Base-by-base conservation (phyloP, 2,329 filamentous ascomycete species). In the Cytospora piceicola region DNA sequence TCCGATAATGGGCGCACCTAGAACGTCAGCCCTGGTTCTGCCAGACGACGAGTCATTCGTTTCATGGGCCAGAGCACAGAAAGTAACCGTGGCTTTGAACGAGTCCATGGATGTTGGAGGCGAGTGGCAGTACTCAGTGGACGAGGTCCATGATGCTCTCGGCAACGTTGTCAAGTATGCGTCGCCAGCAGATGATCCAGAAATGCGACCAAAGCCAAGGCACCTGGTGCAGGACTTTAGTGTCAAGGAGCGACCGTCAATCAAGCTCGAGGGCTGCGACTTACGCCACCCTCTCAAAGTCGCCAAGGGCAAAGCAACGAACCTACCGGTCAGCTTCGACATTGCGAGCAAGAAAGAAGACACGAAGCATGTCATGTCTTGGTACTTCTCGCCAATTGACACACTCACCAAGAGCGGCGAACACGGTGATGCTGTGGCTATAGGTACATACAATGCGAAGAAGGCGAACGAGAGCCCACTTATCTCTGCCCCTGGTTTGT, bases 121-220 rank as follows among this genome's bases (percentile, higher is more conserved):
- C 20, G 84, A 88, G 61, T 98, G 94, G 94, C 84, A 90, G 67
- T 99, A 98, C 75, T 89, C 90, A 1, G 88, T 99, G 61, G 92
- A 97, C 71, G 92, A 97, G 76, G 92, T 99, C 11, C 88, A 92
- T 67, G 95, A 99, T 79, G 94, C 88, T 2, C 90, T 94, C 70
- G 94, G 94, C 56, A 99, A 99, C 72, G 80, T 90, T 46, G 89
- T 94, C 66, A 90, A 88, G 69, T 99, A 97, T 74, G 80, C 84
- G 3, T 79, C 82, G 4, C 77, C 83, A 3, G 81, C 84, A 17
- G 91, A 95, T 52, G 91, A 95, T n/a, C 80, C 83, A 42, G 88
- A 92, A 22, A 80, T 81, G 58, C 88, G 85, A 68, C 80, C 83
- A 4, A 89, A 87, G 72, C 78, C 82, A 1, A 83, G 85, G 67